These are phyloP conservation scores for Pseudocercospora fijiensis DNA, from an alignment of 2,329 filamentous ascomycete species.

Conservation along the genomic window DNA sequence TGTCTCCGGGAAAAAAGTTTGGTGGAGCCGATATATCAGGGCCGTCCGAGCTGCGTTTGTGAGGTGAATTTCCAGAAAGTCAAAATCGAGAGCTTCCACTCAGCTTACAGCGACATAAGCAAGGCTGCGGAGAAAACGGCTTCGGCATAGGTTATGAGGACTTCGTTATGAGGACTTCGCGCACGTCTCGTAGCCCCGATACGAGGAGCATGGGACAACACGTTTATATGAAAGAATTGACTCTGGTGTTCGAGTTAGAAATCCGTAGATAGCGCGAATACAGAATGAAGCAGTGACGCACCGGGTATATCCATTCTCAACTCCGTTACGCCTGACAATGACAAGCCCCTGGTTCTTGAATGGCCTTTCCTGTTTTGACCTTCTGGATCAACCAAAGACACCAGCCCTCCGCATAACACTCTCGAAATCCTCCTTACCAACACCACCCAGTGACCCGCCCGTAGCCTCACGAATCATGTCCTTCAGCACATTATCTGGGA, in stretches of 20 bases:
- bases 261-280: neutral
- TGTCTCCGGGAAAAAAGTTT: neutral
- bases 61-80: neutral
- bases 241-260: neutral
- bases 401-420: conserved; percentile 81
- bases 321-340: neutral
- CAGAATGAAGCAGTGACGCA: neutral
- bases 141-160: neutral
- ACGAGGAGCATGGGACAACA: neutral
- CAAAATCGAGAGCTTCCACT: neutral
- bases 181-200: neutral
- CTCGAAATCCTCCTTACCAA: conserved; percentile 78
- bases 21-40: neutral
- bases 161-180: neutral
- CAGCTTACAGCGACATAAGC: neutral
- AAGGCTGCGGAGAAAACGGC: neutral
- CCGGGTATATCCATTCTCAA: neutral
- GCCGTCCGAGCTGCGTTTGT: neutral
- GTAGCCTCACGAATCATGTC: conserved; percentile 97
- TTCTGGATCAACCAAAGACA: conserved; percentile 64
- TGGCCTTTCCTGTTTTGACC: neutral
- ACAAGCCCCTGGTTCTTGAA: neutral
- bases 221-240: neutral
- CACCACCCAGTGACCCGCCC: conserved; percentile 71
- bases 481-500: conserved; percentile 76